Conservation (phyloP, 2,329 filamentous ascomycete species). For the Colletotrichum sp. region DNA sequence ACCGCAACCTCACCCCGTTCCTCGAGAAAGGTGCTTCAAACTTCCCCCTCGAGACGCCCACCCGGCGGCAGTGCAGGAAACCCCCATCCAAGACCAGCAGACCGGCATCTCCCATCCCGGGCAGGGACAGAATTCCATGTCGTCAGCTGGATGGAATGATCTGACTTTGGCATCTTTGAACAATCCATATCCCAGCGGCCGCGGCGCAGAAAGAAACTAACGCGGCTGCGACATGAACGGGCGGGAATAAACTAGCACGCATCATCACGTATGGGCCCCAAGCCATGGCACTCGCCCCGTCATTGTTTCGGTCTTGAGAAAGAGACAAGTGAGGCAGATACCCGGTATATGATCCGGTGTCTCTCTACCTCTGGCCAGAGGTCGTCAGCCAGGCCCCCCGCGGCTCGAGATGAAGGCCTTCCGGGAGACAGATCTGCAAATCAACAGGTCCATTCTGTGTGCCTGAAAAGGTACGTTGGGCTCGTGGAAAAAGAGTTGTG, state of each 20-base stretch:
- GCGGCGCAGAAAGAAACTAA: background rate
- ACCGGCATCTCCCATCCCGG: background rate
- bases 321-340: background rate
- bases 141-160: background rate
- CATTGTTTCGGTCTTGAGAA: background rate
- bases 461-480: background rate
- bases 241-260: background rate
- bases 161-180: background rate
- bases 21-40: background rate
- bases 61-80: background rate
- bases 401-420: background rate
- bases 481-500: background rate
- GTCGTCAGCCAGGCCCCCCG: background rate
- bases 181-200: background rate
- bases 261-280: background rate
- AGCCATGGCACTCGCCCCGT: background rate
- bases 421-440: background rate
- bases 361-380: background rate
- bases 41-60: background rate
- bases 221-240: background rate
- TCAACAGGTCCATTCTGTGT: background rate
- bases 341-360: background rate
- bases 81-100: background rate
- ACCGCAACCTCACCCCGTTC: background rate
- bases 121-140: background rate